phyloP scores from a whole-genome alignment of 306 rosid genomes.

The Myrica gale region DNA sequence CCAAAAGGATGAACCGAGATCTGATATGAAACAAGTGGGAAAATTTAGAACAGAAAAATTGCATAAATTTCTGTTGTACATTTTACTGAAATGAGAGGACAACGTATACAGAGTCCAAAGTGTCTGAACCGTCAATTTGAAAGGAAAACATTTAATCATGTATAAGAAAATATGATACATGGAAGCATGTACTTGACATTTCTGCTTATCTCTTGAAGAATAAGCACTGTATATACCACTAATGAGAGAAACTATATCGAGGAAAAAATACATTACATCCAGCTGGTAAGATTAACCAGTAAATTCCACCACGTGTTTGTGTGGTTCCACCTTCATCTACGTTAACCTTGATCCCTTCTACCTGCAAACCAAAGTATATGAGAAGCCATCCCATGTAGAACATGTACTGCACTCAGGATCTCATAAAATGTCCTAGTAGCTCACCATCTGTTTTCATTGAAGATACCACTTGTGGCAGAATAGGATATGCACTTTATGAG shows the following conservation, averaged over 20 bases:
- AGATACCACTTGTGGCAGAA: too few species aligned
- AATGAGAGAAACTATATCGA: not conserved
- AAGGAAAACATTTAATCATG: not conserved
- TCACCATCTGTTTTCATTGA: not conserved
- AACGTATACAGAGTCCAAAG: not conserved
- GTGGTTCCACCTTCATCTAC: conserved; percentile 68
- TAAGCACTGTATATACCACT: conserved; percentile 4
- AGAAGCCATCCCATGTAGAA: not conserved
- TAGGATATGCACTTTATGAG: not conserved
- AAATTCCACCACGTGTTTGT: conserved; percentile 75
- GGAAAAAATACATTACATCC: conserved; percentile 49
- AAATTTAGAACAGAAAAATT: conserved; percentile 4
- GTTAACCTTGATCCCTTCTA: conserved; percentile 72
- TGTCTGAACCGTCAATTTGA: not conserved
- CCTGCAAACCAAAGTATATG: conserved; percentile 37
- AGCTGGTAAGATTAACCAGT: conserved; percentile 64
- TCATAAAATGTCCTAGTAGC: not conserved
- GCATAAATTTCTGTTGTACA: not conserved
- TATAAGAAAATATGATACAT: conserved; percentile 6
- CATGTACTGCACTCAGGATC: not conserved
- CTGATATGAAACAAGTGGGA: conserved; percentile 29
- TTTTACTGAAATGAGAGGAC: not conserved
- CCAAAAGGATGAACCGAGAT: conserved; percentile 74
- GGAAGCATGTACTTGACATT: not conserved
- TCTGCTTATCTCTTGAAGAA: not conserved